phyloP scores from a whole-genome alignment of 176 grass and related monocot species.

The Aegilops tauschii region DNA sequence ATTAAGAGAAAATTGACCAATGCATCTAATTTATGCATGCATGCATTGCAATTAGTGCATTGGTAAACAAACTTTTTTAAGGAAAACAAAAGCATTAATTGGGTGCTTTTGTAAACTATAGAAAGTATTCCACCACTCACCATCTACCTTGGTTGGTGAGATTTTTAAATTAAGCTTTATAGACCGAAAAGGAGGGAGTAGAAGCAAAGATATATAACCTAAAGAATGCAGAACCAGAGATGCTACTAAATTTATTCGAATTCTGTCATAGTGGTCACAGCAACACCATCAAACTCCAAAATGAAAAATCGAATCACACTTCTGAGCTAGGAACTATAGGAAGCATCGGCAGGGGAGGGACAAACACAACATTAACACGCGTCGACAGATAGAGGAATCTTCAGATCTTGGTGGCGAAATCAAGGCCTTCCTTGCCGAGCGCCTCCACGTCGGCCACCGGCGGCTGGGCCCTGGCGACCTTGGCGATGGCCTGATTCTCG shows the following conservation, averaged over 20 bases:
- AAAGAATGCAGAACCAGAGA: too few relatives aligned
- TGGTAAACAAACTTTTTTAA: too few relatives aligned
- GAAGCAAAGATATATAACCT: too few relatives aligned
- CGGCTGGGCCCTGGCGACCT: conserved; percentile 70
- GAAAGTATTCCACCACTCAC: too few relatives aligned
- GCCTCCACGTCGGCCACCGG: conserved; percentile 44
- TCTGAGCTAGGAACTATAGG: not conserved
- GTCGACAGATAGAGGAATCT: not conserved
- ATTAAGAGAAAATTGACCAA: too few relatives aligned
- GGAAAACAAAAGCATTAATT: too few relatives aligned
- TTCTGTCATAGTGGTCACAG: not conserved
- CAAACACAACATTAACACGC: not conserved
- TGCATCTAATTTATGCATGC: too few relatives aligned
- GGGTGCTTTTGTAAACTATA: too few relatives aligned
- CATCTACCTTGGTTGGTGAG: too few relatives aligned
- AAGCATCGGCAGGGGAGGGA: not conserved
- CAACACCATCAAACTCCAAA: not conserved
- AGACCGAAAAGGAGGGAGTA: too few relatives aligned
- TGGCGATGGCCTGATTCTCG: conserved; percentile 82
- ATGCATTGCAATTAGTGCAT: too few relatives aligned
- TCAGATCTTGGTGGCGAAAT: conserved; percentile 70
- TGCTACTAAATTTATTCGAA: not conserved
- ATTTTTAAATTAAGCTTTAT: too few relatives aligned
- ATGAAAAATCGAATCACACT: not conserved
- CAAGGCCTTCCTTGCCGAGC: conserved; percentile 58